Base-by-base conservation (phyloP, 768 basidiomycete genomes). In the Ramaria sp. region DNA sequence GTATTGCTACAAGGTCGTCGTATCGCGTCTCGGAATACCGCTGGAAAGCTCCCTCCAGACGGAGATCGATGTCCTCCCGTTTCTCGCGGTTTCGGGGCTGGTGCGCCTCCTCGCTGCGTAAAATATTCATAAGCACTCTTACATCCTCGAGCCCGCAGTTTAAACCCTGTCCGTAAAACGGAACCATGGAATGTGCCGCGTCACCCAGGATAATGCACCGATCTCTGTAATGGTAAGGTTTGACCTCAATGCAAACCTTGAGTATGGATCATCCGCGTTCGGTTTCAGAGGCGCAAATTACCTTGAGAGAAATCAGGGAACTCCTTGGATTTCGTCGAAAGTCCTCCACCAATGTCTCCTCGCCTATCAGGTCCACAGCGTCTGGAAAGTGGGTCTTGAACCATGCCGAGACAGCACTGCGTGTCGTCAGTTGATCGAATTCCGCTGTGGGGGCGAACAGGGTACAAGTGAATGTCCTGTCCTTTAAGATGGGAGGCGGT, bases 141-240 rank as follows among this genome's bases (percentile, higher is more conserved):
- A 98, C 93, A 70, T 99, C 95, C 72, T 99, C 95, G 53, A 99
- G 79, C 15, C 95, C 95, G 67, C 94, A 96, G 67, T 99, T 99
- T 63, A 98, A 78, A 42, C 95, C 95, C 76, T 99, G 95, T 43
- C 95, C 89, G 68, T 88, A 93, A 73, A 93, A 94, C 60, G 95
- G 94, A n/a, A 94, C 93, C 93, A 98, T 97, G 43, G 91, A 88
- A 70, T 99, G 95, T 11, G 92, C 91, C 41, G 95, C 87, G 70
- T 99, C 95, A 55, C 95, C 95, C 51, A 99, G 72, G 55, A 98
- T 79, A 39, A 98, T 78, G 60, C 77, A 91, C 63, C 88, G 79
- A 72, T 91, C 90, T 71, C 80, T 79, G 76, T 91, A 91, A 70
- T 96, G 91, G 71, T 93, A 94, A 51, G 91, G 92, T 58, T 76